Evolutionary conservation across 129 eudicot genomes (phyloP), one percentile per base, ranked within the genome.

Genomic region (Escallonia herrerae): DNA sequence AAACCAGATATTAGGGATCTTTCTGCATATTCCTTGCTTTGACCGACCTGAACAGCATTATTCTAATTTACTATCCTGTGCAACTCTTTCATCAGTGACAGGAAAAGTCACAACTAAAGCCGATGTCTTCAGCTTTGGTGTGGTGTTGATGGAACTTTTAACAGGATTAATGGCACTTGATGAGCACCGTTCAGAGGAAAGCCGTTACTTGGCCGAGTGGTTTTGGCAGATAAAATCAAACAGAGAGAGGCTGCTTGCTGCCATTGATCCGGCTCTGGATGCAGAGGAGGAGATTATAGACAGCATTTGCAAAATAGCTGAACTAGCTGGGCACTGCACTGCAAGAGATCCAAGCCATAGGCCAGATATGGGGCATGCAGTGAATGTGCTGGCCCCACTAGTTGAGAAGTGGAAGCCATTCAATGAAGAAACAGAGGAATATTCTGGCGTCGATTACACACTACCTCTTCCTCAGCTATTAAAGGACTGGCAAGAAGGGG

Each of bases 81-180:
- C 33, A 22, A 22, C 33, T 22, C 33, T 22, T 22, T 22, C 33
- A 15, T 9, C 68, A 81, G 86, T 77, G 66, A 81, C 86, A 3
- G 87, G 87, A 13, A 82, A 82, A 68, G 71, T 82, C 49, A 77
- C 87, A 4, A 82, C 83, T 14, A 77, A 82, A 60, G 80, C 74
- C 7, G 83, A 81, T 58, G 86, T 81, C 13, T 81, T 81, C 65
- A 81, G 86, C 71, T 81, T 77, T 33, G 86, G 86, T 15, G 86
- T 81, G n/a, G 80, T 81, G 48, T 65, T 81, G 53, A 81, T 81
- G 77, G 86, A 81, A 66, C 80, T 81, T 40, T 15, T 81, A 71
- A 81, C 86, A 2, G 82, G 86, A 51, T 56, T 81, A 60, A 59
- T 37, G 39, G 86, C 86, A 38, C 86, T 81, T 39, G 86, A 81